Evolutionary conservation across 2,329 filamentous ascomycete genomes (phyloP), one percentile per base, ranked within the genome.

Genomic region (Dothidotthia symphoricarpi): DNA sequence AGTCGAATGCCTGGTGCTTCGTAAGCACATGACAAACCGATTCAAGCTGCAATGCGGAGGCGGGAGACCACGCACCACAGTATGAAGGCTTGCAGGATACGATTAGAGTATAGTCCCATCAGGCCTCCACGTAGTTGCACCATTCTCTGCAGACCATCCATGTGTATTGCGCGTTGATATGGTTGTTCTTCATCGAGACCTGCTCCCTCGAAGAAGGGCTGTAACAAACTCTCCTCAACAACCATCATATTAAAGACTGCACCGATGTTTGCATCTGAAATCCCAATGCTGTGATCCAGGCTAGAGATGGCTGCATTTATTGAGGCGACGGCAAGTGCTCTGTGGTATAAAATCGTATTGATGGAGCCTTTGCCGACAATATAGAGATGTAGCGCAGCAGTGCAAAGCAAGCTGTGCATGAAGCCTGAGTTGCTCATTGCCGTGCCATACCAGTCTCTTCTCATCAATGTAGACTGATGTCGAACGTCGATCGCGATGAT

Each of bases 81-180:
- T 55, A 68, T 66, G 57, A 68, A 67, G 16, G 64, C 61, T 34
- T 68, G 63, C 14, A 68, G 44, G n/a, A 65, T 64, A 33, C 62
- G 61, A 41, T 66, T 67, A 14, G 61, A 62, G 26, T 50, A 53
- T 25, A 68, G 59, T 36, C 53, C 55, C 31, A 34, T 41, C 9
- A 68, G 41, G 11, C 64, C 64, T 22, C 64, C 64, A 11, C 64
- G 54, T 32, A 66, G 28, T 34, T 60, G 53, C 11, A 68, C 44
- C 64, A 68, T 67, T 40, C 45, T 57, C 22, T 49, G 51, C 46
- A 68, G 28, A 4, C 63, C 64, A 17, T 55, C 55, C 26, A 61
- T 32, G 40, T 68, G 64, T 33, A 63, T 63, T 26, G 46, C 46
- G 28, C 57, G 58, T 33, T 63, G 62, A 36, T 61, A 56, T 26